A percentile compares a stretch with the other conserved stretches of the same genome.
These are phyloP conservation scores for Zymoseptoria ardabiliae DNA, from an alignment of 2,329 filamentous ascomycete genomes.

Conservation along the genomic window DNA sequence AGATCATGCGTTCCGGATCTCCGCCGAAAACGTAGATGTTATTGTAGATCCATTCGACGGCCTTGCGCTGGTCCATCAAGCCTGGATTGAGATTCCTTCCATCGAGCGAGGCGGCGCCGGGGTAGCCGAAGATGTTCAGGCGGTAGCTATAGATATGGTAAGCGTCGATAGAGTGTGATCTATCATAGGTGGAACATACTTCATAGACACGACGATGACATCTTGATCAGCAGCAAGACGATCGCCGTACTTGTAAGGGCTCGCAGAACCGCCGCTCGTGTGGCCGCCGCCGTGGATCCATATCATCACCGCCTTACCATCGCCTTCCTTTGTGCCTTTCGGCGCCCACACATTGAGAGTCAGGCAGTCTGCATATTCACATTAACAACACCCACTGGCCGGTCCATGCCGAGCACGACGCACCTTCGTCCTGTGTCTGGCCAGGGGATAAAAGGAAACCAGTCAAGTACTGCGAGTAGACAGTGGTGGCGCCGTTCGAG, in stretches of 20 bases:
- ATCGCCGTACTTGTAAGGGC: constrained; percentile 14
- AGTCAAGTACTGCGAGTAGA: constrained; percentile 8
- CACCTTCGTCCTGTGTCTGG: constrained; percentile 7
- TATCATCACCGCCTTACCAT: constrained; percentile 33
- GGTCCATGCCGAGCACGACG: neutral
- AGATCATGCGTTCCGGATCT: constrained; percentile 17
- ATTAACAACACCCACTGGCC: neutral
- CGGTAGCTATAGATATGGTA: constrained; percentile 15
- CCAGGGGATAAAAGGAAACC: constrained; percentile 10
- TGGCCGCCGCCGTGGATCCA: constrained; percentile 15
- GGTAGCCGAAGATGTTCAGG: constrained; percentile 20
- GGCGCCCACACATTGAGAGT: constrained; percentile 33
- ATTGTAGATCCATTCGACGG: constrained; percentile 33
- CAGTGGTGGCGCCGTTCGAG: constrained; percentile 6
- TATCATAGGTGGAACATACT: neutral
- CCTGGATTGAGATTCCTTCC: constrained; percentile 24
- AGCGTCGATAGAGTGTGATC: neutral
- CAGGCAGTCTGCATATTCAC: constrained; percentile 29
- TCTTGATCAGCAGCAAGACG: constrained; percentile 10
- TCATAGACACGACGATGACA: constrained; percentile 14
- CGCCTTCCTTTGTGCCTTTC: constrained; percentile 11
- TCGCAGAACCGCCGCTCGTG: constrained; percentile 9
- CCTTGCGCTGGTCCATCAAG: constrained; percentile 31
- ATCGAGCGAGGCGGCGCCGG: constrained; percentile 18
- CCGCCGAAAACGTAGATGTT: constrained; percentile 30